Conservation (phyloP, 2,329 filamentous ascomycete genomes). For the Alternaria sp. region DNA sequence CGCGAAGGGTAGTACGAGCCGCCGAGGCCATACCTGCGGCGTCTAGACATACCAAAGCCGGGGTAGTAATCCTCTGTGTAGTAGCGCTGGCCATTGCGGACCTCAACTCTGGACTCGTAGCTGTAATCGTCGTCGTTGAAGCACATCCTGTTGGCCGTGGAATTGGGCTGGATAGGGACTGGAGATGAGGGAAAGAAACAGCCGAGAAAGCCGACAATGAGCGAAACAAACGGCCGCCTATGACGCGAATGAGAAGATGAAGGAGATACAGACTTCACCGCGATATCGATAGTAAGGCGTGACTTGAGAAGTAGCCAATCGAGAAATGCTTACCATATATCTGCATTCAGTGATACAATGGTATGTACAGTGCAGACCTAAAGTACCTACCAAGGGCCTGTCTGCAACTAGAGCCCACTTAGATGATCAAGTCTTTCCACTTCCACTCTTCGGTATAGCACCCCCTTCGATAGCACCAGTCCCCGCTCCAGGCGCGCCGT, state of each 20-base stretch:
- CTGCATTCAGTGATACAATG: neutral
- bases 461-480: conserved; percentile 44
- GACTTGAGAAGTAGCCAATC: neutral
- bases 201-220: neutral
- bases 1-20: conserved; percentile 35
- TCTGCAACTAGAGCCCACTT: neutral
- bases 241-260: neutral
- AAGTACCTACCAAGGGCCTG: neutral
- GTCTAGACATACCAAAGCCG: conserved; percentile 22
- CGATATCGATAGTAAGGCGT: neutral
- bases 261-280: neutral
- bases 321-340: neutral
- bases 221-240: conserved; percentile 1
- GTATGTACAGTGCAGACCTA: neutral
- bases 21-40: conserved; percentile 26
- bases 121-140: conserved; percentile 24
- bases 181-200: neutral
- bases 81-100: conserved; percentile 19
- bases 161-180: neutral
- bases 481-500: conserved; percentile 32
- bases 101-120: conserved; percentile 22
- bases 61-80: conserved; percentile 14
- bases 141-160: conserved; percentile 27
- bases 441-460: conserved; percentile 31
- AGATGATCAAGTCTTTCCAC: conserved; percentile 9